phyloP scores from a whole-genome alignment of 1,284 basidiomycete species.

The Inonotus obliquus region DNA sequence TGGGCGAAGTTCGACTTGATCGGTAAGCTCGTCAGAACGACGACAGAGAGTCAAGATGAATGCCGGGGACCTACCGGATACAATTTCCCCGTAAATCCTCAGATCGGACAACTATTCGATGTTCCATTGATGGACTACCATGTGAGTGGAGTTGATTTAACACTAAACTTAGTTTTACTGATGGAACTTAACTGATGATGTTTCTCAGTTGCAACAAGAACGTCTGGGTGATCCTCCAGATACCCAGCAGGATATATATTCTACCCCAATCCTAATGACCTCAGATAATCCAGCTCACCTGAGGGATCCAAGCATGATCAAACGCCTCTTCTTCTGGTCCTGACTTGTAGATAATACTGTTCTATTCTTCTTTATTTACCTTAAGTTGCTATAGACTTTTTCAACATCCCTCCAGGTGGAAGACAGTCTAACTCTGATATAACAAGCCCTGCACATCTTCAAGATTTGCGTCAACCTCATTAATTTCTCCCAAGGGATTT shows the following conservation, averaged over 20 bases:
- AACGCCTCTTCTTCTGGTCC: slow-evolving; percentile 18
- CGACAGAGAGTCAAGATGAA: slow-evolving; percentile 67
- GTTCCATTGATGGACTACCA: slow-evolving; percentile 56
- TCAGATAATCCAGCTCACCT: slow-evolving; percentile 10
- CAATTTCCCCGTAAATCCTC: slow-evolving; percentile 45
- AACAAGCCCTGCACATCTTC: too few species aligned
- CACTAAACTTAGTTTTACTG: too few species aligned
- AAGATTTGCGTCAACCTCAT: too few species aligned
- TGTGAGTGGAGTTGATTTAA: slow-evolving; percentile 31
- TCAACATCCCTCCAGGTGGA: too few species aligned
- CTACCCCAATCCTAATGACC: slow-evolving; percentile 1
- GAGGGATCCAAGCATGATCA: slow-evolving; percentile 11
- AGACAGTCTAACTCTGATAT: too few species aligned
- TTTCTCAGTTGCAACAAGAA: slow-evolving; percentile 15
- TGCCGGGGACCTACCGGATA: slow-evolving; percentile 59
- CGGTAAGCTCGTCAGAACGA: slow-evolving; percentile 68
- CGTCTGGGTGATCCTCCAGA: slow-evolving; percentile 15
- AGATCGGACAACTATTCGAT: slow-evolving; percentile 48
- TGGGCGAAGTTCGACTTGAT: slow-evolving; percentile 87
- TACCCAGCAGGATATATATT: slow-evolving; percentile 6
- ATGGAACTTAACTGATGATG: neutral
- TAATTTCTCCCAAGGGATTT: too few species aligned
- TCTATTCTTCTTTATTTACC: too few species aligned
- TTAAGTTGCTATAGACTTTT: too few species aligned
- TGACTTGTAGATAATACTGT: too few species aligned